Evolutionary conservation across 2,329 filamentous ascomycete species (phyloP).

Genomic region (Colletotrichum sp.): DNA sequence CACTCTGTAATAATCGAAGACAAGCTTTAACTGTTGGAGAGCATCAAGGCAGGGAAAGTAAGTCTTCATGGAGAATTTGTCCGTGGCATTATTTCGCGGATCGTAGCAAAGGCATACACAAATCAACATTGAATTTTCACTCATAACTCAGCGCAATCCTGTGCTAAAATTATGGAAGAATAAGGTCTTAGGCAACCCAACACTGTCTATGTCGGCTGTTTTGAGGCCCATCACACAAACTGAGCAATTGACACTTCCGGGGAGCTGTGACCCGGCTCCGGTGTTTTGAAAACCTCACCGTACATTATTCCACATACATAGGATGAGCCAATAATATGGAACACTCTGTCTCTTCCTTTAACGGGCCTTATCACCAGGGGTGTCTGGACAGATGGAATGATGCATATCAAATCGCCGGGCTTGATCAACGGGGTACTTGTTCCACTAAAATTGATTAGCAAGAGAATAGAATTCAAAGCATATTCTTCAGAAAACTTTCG

Average conservation of each 20-base stretch:
- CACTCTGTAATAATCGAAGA: neutral
- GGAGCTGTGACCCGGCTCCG: neutral
- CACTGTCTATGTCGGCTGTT: neutral
- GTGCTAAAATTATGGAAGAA: too few species aligned
- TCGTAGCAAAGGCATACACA: neutral
- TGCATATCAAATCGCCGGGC: neutral
- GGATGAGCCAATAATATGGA: neutral
- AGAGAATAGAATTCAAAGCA: neutral
- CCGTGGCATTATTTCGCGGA: neutral
- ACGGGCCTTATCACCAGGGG: neutral
- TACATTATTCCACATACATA: neutral
- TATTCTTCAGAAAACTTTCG: fast-evolving
- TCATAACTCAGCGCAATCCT: fast-evolving
- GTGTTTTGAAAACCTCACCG: neutral
- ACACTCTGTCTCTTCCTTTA: neutral
- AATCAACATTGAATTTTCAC: neutral
- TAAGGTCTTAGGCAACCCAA: neutral
- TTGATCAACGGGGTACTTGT: neutral
- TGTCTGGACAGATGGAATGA: neutral
- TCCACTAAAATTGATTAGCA: neutral
- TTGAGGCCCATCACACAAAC: neutral
- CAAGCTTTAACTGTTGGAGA: fast-evolving
- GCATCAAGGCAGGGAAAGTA: fast-evolving
- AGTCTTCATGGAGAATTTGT: fast-evolving
- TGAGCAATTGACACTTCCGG: neutral